A percentile compares a stretch with the other conserved stretches of the same genome.
Evolutionary conservation across 208 protist genomes (phyloP).

Genomic region (Acanthamoeba culbertsoni): DNA sequence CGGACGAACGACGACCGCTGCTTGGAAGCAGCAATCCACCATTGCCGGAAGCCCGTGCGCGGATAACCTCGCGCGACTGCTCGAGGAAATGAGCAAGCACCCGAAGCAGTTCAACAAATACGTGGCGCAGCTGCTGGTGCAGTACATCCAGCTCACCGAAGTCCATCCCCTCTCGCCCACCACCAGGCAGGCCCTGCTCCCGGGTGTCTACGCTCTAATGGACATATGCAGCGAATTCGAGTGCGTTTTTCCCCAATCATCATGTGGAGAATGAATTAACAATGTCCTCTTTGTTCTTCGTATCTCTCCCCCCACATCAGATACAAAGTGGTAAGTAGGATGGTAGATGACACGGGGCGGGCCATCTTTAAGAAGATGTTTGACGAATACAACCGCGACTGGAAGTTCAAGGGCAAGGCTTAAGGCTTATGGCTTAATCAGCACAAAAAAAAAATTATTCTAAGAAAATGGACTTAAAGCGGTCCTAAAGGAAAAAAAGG

Average conservation of each 20-base stretch:
- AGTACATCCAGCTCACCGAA: conserved; percentile 39
- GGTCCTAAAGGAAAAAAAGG: no score
- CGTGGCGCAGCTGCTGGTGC: conserved; percentile 1
- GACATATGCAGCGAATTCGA: conserved; percentile 62
- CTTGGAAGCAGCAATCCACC: not conserved
- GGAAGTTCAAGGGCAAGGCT: conserved; percentile 58
- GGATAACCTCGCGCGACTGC: conserved; percentile 43
- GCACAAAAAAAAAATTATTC: not conserved
- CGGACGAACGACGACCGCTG: not conserved
- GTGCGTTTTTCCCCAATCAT: not conserved
- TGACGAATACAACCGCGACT: conserved; percentile 56
- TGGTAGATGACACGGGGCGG: not conserved
- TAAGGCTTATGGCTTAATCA: not conserved
- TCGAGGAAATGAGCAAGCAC: conserved; percentile 59
- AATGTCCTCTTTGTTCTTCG: not conserved
- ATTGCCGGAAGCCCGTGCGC: not conserved
- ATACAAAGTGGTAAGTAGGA: not conserved
- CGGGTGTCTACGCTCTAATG: conserved; percentile 52
- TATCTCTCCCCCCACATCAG: not conserved
- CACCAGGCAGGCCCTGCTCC: conserved; percentile 24
- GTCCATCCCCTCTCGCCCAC: conserved; percentile 29
- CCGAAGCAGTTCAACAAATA: conserved; percentile 62
- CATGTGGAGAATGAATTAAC: not conserved
- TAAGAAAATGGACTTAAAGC: no score
- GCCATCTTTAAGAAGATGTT: conserved; percentile 62